Evolutionary conservation across 768 basidiomycete species (phyloP).

Genomic region (Tylopilus intermedius): DNA sequence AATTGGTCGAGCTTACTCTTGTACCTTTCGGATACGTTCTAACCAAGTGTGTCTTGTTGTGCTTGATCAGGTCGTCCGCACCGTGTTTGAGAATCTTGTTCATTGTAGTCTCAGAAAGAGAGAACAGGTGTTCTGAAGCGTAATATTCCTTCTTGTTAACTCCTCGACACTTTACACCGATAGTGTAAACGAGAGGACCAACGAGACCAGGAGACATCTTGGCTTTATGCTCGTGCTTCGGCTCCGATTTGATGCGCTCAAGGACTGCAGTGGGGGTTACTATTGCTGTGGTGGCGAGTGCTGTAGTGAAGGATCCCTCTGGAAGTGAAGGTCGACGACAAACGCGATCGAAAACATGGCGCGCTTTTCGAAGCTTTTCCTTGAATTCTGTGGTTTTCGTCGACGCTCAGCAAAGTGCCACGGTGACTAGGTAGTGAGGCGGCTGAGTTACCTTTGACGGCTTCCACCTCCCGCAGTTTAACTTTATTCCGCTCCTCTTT

Average conservation of each 20-base stretch:
- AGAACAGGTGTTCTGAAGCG: constrained; percentile 85
- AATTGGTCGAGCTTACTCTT: constrained; percentile 80
- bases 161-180: constrained; percentile 91
- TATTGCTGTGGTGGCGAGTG: constrained; percentile 10
- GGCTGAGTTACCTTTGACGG: constrained; percentile 31
- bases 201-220: constrained; percentile 75
- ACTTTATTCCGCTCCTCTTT: constrained; percentile 27
- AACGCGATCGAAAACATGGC: constrained; percentile 39
- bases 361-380: constrained; percentile 38
- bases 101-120: constrained; percentile 79
- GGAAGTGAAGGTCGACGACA: constrained; percentile 28
- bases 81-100: constrained; percentile 69
- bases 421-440: background rate
- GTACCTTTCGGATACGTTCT: constrained; percentile 84
- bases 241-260: constrained; percentile 17
- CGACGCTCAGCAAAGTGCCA: constrained; percentile 13
- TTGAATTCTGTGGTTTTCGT: constrained; percentile 30
- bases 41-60: constrained; percentile 78
- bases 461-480: constrained; percentile 29
- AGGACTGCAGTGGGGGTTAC: constrained; percentile 11
- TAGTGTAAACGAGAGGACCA: constrained; percentile 83
- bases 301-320: constrained; percentile 15
- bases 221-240: constrained; percentile 34
- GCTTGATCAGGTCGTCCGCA: constrained; percentile 74
- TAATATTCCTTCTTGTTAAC: constrained; percentile 84